Evolutionary conservation across 2,329 filamentous ascomycete genomes (phyloP).

Genomic region (Colletotrichum orbiculare): DNA sequence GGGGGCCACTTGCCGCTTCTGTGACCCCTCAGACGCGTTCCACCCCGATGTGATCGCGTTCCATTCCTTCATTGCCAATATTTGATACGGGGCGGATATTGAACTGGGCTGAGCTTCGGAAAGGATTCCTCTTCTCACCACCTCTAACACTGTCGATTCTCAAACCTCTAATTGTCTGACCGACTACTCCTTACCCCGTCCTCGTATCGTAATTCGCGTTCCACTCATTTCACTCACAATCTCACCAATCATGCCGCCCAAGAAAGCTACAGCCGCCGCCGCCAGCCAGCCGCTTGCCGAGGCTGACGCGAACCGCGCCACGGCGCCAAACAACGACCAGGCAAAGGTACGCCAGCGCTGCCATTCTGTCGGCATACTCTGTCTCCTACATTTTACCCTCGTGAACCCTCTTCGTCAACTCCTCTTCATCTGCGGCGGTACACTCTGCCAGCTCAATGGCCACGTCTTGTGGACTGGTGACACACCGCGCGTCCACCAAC

Average conservation of each 20-base stretch:
- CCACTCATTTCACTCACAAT: neutral
- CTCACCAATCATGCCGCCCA: constrained; percentile 19
- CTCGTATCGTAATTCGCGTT: too few species aligned
- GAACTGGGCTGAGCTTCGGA: too few species aligned
- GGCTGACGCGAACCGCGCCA: constrained; percentile 18
- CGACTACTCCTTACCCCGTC: too few species aligned
- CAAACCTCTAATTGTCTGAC: too few species aligned
- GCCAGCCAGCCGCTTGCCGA: constrained; percentile 17
- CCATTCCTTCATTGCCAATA: too few species aligned
- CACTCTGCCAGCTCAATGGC: too few species aligned
- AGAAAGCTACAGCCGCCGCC: neutral
- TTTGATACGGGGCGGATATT: too few species aligned
- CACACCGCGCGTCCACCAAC: neutral
- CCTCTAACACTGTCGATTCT: too few species aligned
- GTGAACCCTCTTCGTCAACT: neutral
- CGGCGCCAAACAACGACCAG: neutral
- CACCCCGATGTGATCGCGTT: neutral
- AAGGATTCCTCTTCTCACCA: too few species aligned
- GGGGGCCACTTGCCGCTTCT: constrained; percentile 18
- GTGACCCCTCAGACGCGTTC: constrained; percentile 3
- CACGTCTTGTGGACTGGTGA: too few species aligned
- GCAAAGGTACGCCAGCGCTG: neutral
- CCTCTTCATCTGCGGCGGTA: too few species aligned
- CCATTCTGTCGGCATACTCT: neutral
- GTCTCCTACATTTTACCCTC: neutral